These are phyloP conservation scores for Craterostigma plantagineum DNA, from an alignment of 257 asterid genomes.

Conservation along the genomic window DNA sequence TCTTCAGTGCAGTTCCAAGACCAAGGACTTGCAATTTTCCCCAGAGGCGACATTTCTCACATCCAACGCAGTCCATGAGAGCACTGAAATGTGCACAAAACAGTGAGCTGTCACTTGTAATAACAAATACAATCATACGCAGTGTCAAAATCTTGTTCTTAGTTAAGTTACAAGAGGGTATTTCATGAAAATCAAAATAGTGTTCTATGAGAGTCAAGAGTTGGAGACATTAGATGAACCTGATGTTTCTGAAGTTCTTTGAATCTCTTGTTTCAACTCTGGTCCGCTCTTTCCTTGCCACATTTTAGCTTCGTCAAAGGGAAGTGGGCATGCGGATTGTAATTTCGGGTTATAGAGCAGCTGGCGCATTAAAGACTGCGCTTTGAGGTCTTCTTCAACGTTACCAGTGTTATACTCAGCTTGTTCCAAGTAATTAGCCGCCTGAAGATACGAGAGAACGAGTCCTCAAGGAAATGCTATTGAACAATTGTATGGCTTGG, in stretches of 20 bases:
- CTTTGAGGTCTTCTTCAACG: slow-evolving; percentile 29
- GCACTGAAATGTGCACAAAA: no score
- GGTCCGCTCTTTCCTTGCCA: slow-evolving; percentile 66
- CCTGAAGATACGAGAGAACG: no score
- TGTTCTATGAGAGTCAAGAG: no score
- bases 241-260: slow-evolving; percentile 48
- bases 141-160: no score
- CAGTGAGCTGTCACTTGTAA: no score
- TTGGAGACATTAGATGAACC: no score
- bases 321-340: slow-evolving; percentile 42
- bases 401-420: slow-evolving; percentile 56
- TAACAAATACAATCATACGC: no score
- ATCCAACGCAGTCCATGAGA: slow-evolving; percentile 49
- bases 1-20: slow-evolving; percentile 44
- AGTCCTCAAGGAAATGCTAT: no score
- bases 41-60: slow-evolving; percentile 60
- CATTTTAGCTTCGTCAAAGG: slow-evolving; percentile 49
- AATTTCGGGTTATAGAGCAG: slow-evolving; percentile 25
- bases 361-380: slow-evolving; percentile 25
- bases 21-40: slow-evolving; percentile 58
- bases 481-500: no score
- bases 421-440: slow-evolving; percentile 43
- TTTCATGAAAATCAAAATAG: no score
- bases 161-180: no score
- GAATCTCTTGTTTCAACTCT: slow-evolving; percentile 34